phyloP scores from a whole-genome alignment of 768 basidiomycete species.

The Lactarius sp. region DNA sequence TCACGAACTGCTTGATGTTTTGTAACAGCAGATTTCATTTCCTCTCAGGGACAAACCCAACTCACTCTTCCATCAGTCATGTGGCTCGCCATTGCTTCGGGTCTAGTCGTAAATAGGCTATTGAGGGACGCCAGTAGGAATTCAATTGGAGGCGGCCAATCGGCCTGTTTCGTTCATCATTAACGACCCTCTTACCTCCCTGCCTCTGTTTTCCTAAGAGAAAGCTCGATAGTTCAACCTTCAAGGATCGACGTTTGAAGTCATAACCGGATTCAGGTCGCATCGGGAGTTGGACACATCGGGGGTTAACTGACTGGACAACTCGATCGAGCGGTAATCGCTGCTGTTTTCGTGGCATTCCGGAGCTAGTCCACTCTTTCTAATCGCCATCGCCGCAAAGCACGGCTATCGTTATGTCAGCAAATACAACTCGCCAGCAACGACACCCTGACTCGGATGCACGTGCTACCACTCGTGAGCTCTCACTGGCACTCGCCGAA shows the following conservation, averaged over 20 bases:
- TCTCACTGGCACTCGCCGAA: conserved; percentile 41
- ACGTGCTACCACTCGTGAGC: not conserved
- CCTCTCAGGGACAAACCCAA: not conserved
- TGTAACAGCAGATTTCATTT: not conserved
- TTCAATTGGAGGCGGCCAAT: too few relatives aligned
- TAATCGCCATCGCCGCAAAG: not conserved
- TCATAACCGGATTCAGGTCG: too few relatives aligned
- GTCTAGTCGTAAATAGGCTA: not conserved
- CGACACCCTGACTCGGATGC: too few relatives aligned
- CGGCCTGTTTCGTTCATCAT: too few relatives aligned
- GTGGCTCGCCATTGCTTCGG: not conserved
- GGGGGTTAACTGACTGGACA: not conserved
- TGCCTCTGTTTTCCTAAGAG: not conserved
- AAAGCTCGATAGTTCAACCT: too few relatives aligned
- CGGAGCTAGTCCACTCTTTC: not conserved
- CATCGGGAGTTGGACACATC: too few relatives aligned
- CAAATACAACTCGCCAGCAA: too few relatives aligned
- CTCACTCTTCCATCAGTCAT: conserved; percentile 6
- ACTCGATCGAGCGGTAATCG: conserved; percentile 2
- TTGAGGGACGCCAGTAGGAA: too few relatives aligned
- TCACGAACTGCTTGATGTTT: not conserved
- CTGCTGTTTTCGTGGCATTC: not conserved
- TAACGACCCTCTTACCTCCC: not conserved
- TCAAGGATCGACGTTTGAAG: too few relatives aligned
- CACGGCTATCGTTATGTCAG: too few relatives aligned